phyloP scores from a whole-genome alignment of 371 early-diverging fungal genomes.

The Nematocida ironsii region DNA sequence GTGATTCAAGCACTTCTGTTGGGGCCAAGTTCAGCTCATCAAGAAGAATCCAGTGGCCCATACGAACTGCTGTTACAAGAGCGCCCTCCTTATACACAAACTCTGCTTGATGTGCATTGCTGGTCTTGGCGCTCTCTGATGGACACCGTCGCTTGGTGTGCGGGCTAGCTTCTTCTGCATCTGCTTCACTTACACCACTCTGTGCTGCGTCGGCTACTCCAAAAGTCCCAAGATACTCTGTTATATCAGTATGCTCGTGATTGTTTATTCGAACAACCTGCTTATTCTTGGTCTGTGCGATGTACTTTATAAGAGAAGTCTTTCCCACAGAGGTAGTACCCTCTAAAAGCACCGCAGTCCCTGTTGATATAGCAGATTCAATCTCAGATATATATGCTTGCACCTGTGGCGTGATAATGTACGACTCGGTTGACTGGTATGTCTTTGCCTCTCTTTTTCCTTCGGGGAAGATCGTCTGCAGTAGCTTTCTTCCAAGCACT shows the following conservation, averaged over 20 bases:
- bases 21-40: conserved; percentile 99
- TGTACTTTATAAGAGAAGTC: conserved; percentile 91
- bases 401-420: conserved; percentile 83
- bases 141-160: conserved; percentile 70
- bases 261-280: conserved; percentile 96
- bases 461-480: conserved; percentile 62
- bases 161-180: not conserved
- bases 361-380: conserved; percentile 80
- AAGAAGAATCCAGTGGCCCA: conserved; percentile 96
- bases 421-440: conserved; percentile 65
- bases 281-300: conserved; percentile 86
- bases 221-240: conserved; percentile 94
- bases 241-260: conserved; percentile 96
- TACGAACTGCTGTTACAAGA: conserved; percentile 84
- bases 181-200: not conserved
- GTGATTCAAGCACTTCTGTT: conserved; percentile 93
- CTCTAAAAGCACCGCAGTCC: conserved; percentile 83
- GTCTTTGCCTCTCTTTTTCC: not conserved
- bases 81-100: conserved; percentile 93
- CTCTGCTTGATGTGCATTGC: conserved; percentile 75
- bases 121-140: conserved; percentile 71
- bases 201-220: conserved; percentile 67
- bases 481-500: conserved; percentile 75
- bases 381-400: conserved; percentile 78
- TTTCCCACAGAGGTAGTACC: conserved; percentile 99